phyloP scores from a whole-genome alignment of 306 rosid genomes.

The Prosopis cineraria region DNA sequence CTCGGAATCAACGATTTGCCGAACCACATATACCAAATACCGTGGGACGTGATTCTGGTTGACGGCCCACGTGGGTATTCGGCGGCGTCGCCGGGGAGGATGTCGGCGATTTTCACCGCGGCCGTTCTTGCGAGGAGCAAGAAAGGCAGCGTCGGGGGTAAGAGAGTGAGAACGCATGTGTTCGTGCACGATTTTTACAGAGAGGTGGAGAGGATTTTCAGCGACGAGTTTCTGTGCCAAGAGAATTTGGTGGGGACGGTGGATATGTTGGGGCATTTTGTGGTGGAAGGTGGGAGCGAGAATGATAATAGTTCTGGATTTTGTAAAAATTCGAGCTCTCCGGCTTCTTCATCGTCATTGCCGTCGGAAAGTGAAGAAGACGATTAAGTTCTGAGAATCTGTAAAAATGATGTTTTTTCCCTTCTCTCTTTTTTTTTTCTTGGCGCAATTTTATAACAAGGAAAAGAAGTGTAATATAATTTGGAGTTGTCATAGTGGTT shows the following conservation, averaged over 20 bases:
- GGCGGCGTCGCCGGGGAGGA: conserved; percentile 74
- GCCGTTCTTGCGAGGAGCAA: conserved; percentile 77
- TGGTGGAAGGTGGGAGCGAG: conserved; percentile 44
- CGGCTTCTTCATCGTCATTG: conserved; percentile 22
- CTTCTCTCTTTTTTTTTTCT: background rate
- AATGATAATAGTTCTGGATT: conserved; percentile 29
- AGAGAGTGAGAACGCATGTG: conserved; percentile 64
- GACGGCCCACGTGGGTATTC: conserved; percentile 89
- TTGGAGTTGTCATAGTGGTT: conserved; percentile 18
- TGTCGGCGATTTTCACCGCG: conserved; percentile 83
- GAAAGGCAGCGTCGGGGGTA: conserved; percentile 14
- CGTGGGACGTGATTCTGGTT: conserved; percentile 81
- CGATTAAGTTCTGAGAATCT: conserved; percentile 31
- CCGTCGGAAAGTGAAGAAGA: conserved; percentile 39
- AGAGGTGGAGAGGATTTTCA: conserved; percentile 70
- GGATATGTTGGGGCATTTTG: conserved; percentile 67
- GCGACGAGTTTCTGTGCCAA: conserved; percentile 75
- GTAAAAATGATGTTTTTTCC: conserved; percentile 26
- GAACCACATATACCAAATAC: conserved; percentile 70
- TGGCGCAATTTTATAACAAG: background rate
- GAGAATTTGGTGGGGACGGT: conserved; percentile 69
- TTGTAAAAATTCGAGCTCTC: conserved; percentile 44
- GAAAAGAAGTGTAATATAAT: conserved; percentile 37
- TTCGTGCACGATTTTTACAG: conserved; percentile 80
- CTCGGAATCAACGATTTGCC: conserved; percentile 89